Evolutionary conservation across 2,329 filamentous ascomycete genomes (phyloP), one percentile per base, ranked within the genome.

Genomic region (Colletotrichum higginsianum): DNA sequence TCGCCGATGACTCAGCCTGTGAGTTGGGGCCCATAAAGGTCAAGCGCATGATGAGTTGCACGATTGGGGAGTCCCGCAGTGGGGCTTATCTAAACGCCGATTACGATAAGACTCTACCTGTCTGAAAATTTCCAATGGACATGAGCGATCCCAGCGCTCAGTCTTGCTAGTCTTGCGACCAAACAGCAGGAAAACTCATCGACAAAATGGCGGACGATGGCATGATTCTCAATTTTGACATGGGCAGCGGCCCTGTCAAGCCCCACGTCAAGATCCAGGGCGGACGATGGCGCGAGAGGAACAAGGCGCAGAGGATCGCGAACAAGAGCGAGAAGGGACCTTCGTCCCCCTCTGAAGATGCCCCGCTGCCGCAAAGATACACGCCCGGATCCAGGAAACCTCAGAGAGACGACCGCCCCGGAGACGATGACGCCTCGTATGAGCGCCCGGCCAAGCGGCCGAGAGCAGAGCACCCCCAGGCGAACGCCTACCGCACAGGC

Each of bases 211-310:
- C 94, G 62, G 95, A 98, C 85, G 94, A 97, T 91, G 95, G 95
- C 76, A 93, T 99, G 90, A 89, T 98, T 68, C 86, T 98, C 79
- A 98, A 98, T 78, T 98, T 98, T 80, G 91, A 94, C 77, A 85
- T 98, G 68, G 88, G 90, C 38, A 91, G 94, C 72, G 88, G 85
- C 21, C 88, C 92, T 15, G 80, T 94, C 65, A 87, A 91, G 72
- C 86, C 88, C 7, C 84, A 88, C 65, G 85, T 88, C 72, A 90
- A 87, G 75, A 94, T 97, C 82, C 96, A 93, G 80, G 96, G 96
- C 76, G 96, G 96, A n/a, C 90, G 90, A 77, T 99, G 96, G 96
- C 93, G 93, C 79, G 95, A 98, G 80, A 90, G 96, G 73, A 88
- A 96, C 72, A 92, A 91, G 67, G 95, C 95, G 46, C 93, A 95